phyloP scores from a whole-genome alignment of 306 rosid genomes.

The Gastrolobium bilobum region DNA sequence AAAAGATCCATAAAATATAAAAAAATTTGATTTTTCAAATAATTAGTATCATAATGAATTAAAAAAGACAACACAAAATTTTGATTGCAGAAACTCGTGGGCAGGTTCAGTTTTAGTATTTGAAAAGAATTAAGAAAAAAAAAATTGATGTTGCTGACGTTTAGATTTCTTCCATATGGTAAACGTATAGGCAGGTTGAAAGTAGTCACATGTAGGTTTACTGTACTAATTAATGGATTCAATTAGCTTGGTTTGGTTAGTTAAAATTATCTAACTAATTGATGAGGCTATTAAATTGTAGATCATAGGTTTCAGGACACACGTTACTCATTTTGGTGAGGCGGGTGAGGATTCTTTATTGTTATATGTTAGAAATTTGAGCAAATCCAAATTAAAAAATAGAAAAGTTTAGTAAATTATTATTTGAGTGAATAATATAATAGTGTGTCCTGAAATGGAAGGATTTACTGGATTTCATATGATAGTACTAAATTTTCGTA shows the following conservation, averaged over 20 bases:
- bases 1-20: too few species aligned
- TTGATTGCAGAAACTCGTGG: not conserved
- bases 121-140: not conserved
- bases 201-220: not conserved
- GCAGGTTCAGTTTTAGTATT: not conserved
- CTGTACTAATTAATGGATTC: not conserved
- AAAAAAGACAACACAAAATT: too few species aligned
- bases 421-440: not conserved
- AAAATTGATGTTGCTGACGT: constrained; percentile 23
- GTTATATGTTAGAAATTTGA: constrained; percentile 21
- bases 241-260: constrained; percentile 42
- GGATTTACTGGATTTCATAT: constrained; percentile 5
- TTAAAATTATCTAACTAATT: constrained; percentile 31
- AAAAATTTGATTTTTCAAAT: too few species aligned
- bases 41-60: too few species aligned
- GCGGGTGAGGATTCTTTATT: not conserved
- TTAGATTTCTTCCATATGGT: too few species aligned
- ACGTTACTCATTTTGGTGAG: constrained; percentile 23
- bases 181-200: constrained; percentile 39
- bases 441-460: constrained; percentile 8
- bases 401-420: not conserved
- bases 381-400: constrained; percentile 1
- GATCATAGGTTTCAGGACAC: constrained; percentile 37
- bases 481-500: constrained; percentile 2
- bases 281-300: constrained; percentile 36